Conservation (phyloP, 768 basidiomycete species). For the Ramaria rubella region DNA sequence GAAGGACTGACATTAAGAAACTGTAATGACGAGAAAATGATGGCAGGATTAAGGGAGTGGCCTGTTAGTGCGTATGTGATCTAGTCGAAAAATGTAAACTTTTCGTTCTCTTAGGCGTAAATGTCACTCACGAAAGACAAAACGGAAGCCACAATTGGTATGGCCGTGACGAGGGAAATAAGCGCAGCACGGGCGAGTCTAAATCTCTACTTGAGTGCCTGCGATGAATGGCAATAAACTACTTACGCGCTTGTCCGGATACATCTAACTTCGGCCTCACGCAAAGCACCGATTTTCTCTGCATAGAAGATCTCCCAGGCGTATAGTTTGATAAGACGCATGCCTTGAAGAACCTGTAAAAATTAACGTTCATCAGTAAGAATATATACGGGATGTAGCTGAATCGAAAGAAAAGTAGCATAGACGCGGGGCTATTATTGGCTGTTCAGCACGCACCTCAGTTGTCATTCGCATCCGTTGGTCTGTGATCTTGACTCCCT, state of each 20-base stretch:
- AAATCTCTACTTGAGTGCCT: not conserved
- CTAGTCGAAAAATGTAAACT: slow-evolving; percentile 23
- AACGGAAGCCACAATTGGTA: slow-evolving; percentile 47
- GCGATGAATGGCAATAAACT: slow-evolving; percentile 21
- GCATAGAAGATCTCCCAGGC: slow-evolving; percentile 52
- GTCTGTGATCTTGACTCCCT: slow-evolving; percentile 61
- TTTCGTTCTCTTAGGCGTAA: not conserved
- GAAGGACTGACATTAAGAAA: slow-evolving; percentile 44
- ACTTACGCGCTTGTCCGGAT: slow-evolving; percentile 25
- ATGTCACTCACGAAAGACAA: slow-evolving; percentile 41
- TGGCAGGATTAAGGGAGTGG: slow-evolving; percentile 45
- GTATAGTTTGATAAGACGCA: slow-evolving; percentile 59
- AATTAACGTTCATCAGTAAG: not conserved
- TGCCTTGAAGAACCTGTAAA: slow-evolving; percentile 51
- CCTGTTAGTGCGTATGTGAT: slow-evolving; percentile 58
- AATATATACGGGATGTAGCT: not conserved
- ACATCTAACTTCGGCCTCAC: slow-evolving; percentile 19
- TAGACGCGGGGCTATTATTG: not conserved
- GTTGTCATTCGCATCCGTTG: slow-evolving; percentile 55
- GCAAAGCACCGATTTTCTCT: slow-evolving; percentile 33
- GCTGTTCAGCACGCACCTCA: slow-evolving; percentile 35
- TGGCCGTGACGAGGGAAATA: slow-evolving; percentile 40
- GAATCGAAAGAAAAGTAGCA: not conserved
- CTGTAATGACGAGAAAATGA: slow-evolving; percentile 52
- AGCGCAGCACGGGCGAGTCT: slow-evolving; percentile 27